Evolutionary conservation across 139 green algal species (phyloP).

Genomic region (Chlamydomonas sphaeroides): DNA sequence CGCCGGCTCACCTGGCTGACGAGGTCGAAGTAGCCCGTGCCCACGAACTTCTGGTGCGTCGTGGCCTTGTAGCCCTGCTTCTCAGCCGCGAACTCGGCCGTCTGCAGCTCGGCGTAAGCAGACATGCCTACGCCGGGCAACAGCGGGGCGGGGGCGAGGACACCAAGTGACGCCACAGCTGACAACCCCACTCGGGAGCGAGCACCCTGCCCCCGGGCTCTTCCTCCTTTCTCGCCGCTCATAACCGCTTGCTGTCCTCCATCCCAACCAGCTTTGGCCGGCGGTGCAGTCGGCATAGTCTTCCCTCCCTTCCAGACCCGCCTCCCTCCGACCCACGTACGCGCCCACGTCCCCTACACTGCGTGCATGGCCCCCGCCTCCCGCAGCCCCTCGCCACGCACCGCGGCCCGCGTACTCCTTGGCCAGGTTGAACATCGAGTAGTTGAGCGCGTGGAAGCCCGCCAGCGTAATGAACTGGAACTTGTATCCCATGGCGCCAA

Average conservation of each 20-base stretch:
- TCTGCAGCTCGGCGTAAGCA: conserved; percentile 84
- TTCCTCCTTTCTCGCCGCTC: too few relatives aligned
- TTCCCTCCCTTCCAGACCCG: too few relatives aligned
- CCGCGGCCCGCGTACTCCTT: conserved; percentile 70
- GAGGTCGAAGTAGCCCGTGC: conserved; percentile 85
- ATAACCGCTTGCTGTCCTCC: too few relatives aligned
- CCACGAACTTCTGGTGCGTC: conserved; percentile 69
- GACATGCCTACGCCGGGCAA: conserved; percentile 64
- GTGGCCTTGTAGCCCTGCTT: conserved; percentile 60
- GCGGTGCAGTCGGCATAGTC: too few relatives aligned
- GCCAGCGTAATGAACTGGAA: conserved; percentile 90
- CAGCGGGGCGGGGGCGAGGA: background rate
- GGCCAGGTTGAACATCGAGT: conserved; percentile 82
- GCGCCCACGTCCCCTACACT: too few relatives aligned
- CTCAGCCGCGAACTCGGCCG: conserved; percentile 78
- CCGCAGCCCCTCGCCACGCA: too few relatives aligned
- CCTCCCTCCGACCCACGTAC: too few relatives aligned
- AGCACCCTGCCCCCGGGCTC: too few relatives aligned
- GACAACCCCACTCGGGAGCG: too few relatives aligned
- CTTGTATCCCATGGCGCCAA: conserved; percentile 52
- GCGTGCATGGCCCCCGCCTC: too few relatives aligned
- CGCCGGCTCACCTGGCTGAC: conserved; percentile 52
- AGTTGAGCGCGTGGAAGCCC: conserved; percentile 90
- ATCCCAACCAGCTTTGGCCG: too few relatives aligned
- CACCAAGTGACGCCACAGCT: too few relatives aligned